Evolutionary conservation across 371 early-diverging fungal species (phyloP), one percentile per base, ranked within the genome.

Genomic region (Sporodiniella umbellata): DNA sequence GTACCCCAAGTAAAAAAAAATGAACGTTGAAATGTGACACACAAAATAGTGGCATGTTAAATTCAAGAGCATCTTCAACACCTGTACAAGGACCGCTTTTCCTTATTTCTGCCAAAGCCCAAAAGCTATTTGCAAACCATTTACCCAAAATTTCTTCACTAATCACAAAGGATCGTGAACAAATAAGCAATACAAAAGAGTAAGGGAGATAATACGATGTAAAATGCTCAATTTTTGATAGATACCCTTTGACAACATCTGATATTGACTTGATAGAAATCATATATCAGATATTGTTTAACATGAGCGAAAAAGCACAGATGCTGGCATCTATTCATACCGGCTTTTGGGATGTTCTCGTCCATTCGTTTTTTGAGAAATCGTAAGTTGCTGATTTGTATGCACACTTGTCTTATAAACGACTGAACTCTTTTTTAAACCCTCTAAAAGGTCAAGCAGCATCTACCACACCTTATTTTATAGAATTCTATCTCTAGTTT

Each of bases 381-480:
- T 52, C 59, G 60, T 63, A 62, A 44, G 51, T 56, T 17, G 25
- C 14, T n/a, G n/a, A n/a, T n/a, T 37, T 37, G 7, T 17, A 37
- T n/a, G 38, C 1, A 11, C 18, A 8, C 14, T 21, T 25, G 18
- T 30, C n/a, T n/a, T n/a, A n/a, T n/a, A n/a, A n/a, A n/a, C n/a
- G n/a, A n/a, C n/a, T n/a, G n/a, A n/a, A n/a, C n/a, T n/a, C n/a
- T n/a, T n/a, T n/a, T n/a, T n/a, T 21, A 24, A 31, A 22, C 8
- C 4, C 15, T n/a, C 5, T 11, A 11, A 28, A 39, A 68, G 68
- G 15, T 52, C 64, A 26, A 71, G 71, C 42, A 71, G 53, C 42
- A 71, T 70, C 33, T 75, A 71, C 48, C 71, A 71, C 45, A 64
- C 71, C 2, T 35, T 75, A 15, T 71, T 71, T 35, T 75, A 66